phyloP scores from a whole-genome alignment of 208 protist genomes.

The Trichomonas vaginalis region DNA sequence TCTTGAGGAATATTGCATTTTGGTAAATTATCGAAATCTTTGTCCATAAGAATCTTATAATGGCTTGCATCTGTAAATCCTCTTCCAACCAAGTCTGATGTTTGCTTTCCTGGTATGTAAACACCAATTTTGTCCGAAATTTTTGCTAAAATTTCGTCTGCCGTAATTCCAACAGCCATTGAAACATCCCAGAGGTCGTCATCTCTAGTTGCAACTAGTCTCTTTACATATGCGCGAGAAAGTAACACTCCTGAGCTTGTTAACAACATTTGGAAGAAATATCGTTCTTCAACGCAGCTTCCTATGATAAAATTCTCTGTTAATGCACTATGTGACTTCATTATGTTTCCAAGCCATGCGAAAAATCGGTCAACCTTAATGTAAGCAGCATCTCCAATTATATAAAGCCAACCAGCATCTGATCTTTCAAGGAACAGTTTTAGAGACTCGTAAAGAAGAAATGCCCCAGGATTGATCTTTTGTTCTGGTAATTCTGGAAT shows the following conservation, averaged over 20 bases:
- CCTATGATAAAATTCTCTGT: neutral
- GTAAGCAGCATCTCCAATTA: neutral
- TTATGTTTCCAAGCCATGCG: neutral
- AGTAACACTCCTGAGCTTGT: neutral
- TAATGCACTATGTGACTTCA: neutral
- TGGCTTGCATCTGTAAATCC: neutral
- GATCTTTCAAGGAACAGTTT: neutral
- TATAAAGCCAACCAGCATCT: neutral
- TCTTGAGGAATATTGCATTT: neutral
- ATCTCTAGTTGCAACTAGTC: neutral
- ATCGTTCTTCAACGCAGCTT: neutral
- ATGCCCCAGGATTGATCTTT: neutral
- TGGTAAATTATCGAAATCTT: neutral
- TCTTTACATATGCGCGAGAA: neutral
- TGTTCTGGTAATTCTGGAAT: too few relatives aligned
- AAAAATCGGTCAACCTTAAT: neutral
- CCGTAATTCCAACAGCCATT: neutral
- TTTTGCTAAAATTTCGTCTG: neutral
- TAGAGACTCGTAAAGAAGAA: neutral
- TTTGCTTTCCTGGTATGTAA: neutral
- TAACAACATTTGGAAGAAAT: neutral
- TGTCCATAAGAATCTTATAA: neutral
- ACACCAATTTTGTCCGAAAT: neutral
- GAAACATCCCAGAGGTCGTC: neutral
- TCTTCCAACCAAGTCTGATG: neutral